Evolutionary conservation across 495 filamentous ascomycete genomes (phyloP).

Genomic region (Symbiotaphrina buchneri): DNA sequence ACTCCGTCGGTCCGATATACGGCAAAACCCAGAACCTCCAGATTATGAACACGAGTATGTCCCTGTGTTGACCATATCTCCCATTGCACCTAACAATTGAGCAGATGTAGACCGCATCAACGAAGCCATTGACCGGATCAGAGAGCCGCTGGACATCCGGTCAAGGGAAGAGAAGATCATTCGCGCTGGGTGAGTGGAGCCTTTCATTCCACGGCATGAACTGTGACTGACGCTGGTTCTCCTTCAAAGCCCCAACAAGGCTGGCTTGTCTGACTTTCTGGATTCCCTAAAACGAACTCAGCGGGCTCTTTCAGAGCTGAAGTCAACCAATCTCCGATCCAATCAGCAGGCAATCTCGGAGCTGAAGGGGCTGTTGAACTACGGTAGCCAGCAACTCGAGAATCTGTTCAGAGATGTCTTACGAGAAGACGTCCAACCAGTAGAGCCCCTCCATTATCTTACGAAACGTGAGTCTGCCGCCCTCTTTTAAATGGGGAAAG

Average conservation of each 20-base stretch:
- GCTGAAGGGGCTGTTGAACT: slow-evolving; percentile 49
- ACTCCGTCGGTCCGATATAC: slow-evolving; percentile 81
- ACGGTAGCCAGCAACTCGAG: slow-evolving; percentile 62
- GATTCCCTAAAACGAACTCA: slow-evolving; percentile 72
- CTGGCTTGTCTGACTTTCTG: slow-evolving; percentile 67
- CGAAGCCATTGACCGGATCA: slow-evolving; percentile 66
- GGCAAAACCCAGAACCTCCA: slow-evolving; percentile 82
- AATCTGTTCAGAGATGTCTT: slow-evolving; percentile 56
- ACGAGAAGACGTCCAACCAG: slow-evolving; percentile 42
- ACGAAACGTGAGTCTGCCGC: slow-evolving; percentile 52
- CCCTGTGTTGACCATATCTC: not conserved
- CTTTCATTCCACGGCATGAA: slow-evolving; percentile 5
- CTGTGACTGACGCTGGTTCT: slow-evolving; percentile 2
- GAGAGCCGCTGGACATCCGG: slow-evolving; percentile 72
- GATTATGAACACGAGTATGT: slow-evolving; percentile 50
- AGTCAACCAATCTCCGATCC: slow-evolving; percentile 64
- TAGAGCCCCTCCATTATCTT: slow-evolving; percentile 82
- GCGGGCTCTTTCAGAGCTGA: slow-evolving; percentile 58
- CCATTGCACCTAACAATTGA: not conserved
- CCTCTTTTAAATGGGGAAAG: slow-evolving; percentile 6
- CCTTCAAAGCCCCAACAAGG: slow-evolving; percentile 61
- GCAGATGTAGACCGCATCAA: slow-evolving; percentile 69
- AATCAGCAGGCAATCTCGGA: slow-evolving; percentile 80
- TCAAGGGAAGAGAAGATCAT: slow-evolving; percentile 81
- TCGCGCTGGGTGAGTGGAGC: slow-evolving; percentile 39